phyloP scores from a whole-genome alignment of 768 basidiomycete genomes.

The Calocybe gangraenosa region DNA sequence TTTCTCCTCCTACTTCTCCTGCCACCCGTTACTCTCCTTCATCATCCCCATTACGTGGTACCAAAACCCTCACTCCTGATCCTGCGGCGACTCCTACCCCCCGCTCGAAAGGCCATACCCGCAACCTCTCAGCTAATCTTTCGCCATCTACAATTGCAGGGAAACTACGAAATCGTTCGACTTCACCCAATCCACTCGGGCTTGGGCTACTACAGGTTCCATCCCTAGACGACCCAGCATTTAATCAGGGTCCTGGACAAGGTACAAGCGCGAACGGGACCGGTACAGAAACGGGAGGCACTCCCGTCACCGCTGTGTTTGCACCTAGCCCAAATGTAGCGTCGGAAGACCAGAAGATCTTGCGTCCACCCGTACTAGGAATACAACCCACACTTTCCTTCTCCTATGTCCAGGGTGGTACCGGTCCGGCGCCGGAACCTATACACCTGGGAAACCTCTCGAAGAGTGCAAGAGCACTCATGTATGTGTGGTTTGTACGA shows the following conservation, averaged over 20 bases:
- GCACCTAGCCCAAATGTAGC: conserved; percentile 2
- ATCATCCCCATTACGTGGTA: conserved; percentile 8
- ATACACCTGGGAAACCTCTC: conserved; percentile 4
- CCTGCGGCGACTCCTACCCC: conserved; percentile 12
- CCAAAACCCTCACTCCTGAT: conserved; percentile 8
- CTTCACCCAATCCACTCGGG: conserved; percentile 16
- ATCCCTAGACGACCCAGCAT: conserved; percentile 9
- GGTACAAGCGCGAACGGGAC: background rate
- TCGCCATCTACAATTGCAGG: conserved; percentile 6
- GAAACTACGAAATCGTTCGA: conserved; percentile 16
- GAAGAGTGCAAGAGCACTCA: conserved; percentile 21
- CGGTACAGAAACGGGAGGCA: background rate
- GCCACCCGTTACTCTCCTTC: conserved; percentile 19
- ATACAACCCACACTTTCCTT: conserved; percentile 65
- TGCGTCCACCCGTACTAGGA: conserved; percentile 50
- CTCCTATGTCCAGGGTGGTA: conserved; percentile 23
- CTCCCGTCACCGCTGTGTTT: background rate
- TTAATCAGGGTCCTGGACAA: background rate
- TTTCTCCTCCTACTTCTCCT: conserved; percentile 23
- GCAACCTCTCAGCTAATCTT: conserved; percentile 11
- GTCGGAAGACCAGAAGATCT: conserved; percentile 9
- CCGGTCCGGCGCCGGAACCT: conserved; percentile 15
- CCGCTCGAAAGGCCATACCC: conserved; percentile 12
- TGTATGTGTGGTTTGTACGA: conserved; percentile 76
- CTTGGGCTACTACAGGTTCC: conserved; percentile 14